Percentiles rank a stretch among this genome's conserved stretches.
These are phyloP conservation scores for Trypanosoma avium DNA, from an alignment of 208 protist genomes.

Conservation along the genomic window DNA sequence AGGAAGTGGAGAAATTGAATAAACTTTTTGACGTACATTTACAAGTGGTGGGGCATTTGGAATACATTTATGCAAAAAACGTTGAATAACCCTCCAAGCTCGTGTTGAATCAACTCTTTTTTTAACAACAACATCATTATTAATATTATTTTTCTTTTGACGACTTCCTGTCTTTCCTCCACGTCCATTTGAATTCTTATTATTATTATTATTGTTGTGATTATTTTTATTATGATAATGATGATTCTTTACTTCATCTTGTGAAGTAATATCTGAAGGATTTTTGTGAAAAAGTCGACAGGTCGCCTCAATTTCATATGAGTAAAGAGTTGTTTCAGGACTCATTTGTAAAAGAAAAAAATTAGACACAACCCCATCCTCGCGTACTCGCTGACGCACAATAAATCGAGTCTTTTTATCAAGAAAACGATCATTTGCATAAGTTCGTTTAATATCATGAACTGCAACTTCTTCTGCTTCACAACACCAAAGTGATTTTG, in stretches of 20 bases:
- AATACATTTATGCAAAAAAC: slow-evolving; percentile 40
- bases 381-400: slow-evolving; percentile 55
- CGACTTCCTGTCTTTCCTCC: slow-evolving; percentile 3
- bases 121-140: slow-evolving; percentile 5
- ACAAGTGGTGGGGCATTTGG: slow-evolving; percentile 42
- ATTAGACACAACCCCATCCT: slow-evolving; percentile 80
- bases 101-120: slow-evolving; percentile 43
- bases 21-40: slow-evolving; percentile 55
- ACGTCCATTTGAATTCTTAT: background rate
- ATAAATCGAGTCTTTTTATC: slow-evolving; percentile 70
- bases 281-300: slow-evolving; percentile 15
- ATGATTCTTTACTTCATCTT: no score
- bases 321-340: slow-evolving; percentile 35
- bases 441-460: slow-evolving; percentile 42
- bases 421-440: slow-evolving; percentile 41
- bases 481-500: slow-evolving; percentile 57
- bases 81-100: slow-evolving; percentile 50
- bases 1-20: slow-evolving; percentile 55
- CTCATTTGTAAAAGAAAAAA: slow-evolving; percentile 56
- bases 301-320: slow-evolving; percentile 82
- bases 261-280: background rate
- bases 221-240: background rate
- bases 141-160: background rate
- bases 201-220: background rate
- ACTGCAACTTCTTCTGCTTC: slow-evolving; percentile 33